These are phyloP conservation scores for Eurotiales sp. DNA, from an alignment of 2,329 filamentous ascomycete species.

Conservation along the genomic window DNA sequence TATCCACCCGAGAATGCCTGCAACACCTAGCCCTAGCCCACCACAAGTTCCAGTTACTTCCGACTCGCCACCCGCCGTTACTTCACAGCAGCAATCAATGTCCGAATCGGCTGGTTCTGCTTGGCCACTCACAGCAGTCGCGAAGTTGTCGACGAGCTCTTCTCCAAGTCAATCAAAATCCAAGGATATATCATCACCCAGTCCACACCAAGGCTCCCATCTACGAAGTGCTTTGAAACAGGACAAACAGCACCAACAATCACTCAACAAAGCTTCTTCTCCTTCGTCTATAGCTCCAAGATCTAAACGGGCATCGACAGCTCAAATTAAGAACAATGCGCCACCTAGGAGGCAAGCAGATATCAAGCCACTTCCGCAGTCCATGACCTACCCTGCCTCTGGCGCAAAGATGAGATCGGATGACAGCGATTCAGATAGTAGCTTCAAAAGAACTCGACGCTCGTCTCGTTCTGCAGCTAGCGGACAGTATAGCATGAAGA, in stretches of 20 bases:
- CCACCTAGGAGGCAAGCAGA: slow-evolving; percentile 6
- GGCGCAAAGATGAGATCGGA: slow-evolving; percentile 58
- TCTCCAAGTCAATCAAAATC: slow-evolving; percentile 16
- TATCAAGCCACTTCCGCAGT: slow-evolving; percentile 6
- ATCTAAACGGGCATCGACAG: slow-evolving; percentile 20
- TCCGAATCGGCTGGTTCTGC: not conserved
- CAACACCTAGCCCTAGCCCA: slow-evolving; percentile 1
- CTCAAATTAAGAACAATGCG: slow-evolving; percentile 17
- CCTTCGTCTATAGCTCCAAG: slow-evolving; percentile 11
- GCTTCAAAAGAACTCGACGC: slow-evolving; percentile 66
- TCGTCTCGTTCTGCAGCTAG: slow-evolving; percentile 45
- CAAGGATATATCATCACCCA: slow-evolving; percentile 21
- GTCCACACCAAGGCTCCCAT: slow-evolving; percentile 17
- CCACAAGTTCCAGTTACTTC: not conserved
- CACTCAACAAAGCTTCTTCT: slow-evolving; percentile 1
- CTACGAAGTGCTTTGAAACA: slow-evolving; percentile 12
- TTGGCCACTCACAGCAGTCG: slow-evolving; percentile 14
- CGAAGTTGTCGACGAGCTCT: not conserved
- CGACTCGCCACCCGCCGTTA: not conserved
- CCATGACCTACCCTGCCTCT: slow-evolving; percentile 10
- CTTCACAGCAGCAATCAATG: not conserved
- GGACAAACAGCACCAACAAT: not conserved
- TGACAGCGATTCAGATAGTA: slow-evolving; percentile 67
- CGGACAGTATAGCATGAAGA: slow-evolving; percentile 60
- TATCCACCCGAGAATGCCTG: slow-evolving; percentile 1